Percentiles rank a stretch among this genome's conserved stretches.
These are phyloP conservation scores for Ustilago cynodontis DNA, from an alignment of 1,284 basidiomycete species.

Conservation along the genomic window DNA sequence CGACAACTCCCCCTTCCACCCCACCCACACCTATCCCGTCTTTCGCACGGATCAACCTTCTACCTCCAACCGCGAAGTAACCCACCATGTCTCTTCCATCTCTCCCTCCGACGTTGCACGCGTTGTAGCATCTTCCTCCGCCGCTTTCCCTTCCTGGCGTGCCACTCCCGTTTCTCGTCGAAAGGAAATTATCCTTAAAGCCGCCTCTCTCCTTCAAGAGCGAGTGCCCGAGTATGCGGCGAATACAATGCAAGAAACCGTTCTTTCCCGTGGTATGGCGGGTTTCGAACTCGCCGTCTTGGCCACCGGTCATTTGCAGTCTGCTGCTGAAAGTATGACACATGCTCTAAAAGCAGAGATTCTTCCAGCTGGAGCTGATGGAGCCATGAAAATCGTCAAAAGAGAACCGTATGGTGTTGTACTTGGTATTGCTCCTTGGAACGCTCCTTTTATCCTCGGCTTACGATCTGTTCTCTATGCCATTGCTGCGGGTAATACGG, in stretches of 20 bases:
- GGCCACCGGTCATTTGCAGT: slow-evolving; percentile 26
- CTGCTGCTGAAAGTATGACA: slow-evolving; percentile 33
- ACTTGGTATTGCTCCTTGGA: slow-evolving; percentile 61
- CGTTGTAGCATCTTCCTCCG: slow-evolving; percentile 23
- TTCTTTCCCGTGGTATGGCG: slow-evolving; percentile 45
- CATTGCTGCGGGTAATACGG: slow-evolving; percentile 77
- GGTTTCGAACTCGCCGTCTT: slow-evolving; percentile 52
- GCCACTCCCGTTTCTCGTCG: slow-evolving; percentile 43
- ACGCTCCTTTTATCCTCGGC: slow-evolving; percentile 66
- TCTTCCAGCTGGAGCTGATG: slow-evolving; percentile 35
- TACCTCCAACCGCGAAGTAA: slow-evolving; percentile 22
- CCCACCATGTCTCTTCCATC: slow-evolving; percentile 35
- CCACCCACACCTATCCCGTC: slow-evolving; percentile 56
- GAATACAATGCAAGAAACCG: slow-evolving; percentile 48
- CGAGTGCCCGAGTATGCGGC: slow-evolving; percentile 42
- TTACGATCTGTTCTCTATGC: slow-evolving; percentile 74
- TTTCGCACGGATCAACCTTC: slow-evolving; percentile 44
- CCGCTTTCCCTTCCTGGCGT: slow-evolving; percentile 47
- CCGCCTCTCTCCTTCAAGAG: slow-evolving; percentile 28
- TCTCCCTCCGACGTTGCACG: slow-evolving; percentile 20
- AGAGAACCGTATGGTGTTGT: slow-evolving; percentile 55
- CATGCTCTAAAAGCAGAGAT: slow-evolving; percentile 44
- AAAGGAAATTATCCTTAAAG: slow-evolving; percentile 51
- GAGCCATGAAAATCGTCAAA: slow-evolving; percentile 46
- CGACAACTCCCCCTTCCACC: slow-evolving; percentile 55